Base-by-base conservation (phyloP, 2,329 filamentous ascomycete genomes). In the Scedosporium aurantiacum region DNA sequence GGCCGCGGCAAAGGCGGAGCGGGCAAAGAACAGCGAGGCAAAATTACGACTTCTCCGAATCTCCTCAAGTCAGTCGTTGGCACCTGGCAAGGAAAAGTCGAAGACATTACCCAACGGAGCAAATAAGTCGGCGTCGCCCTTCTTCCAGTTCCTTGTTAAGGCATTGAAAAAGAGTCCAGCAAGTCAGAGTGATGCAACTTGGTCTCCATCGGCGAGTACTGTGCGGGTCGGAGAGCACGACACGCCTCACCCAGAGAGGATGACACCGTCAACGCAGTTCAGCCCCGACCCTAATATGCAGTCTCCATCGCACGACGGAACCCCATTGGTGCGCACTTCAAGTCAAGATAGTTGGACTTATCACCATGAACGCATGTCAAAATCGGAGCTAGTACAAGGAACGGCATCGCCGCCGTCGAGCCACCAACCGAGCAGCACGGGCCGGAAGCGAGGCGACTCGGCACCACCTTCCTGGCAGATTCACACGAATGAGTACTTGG, bases 401-500 rank as follows among this genome's bases (percentile, higher is more conserved):
- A 14, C 69, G 62, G 69, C 74, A 7, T 69, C 72, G 0, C 67
- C 70, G 14, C 63, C 67, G 25, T 63, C 68, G 8, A 54, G 28
- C n/a, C 56, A 55, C 12, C 18, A 43, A 21, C 7, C 63, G 60
- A 8, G 57, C 58, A 50, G 10, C 1, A 16, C 37, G 14, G 47
- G 52, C n/a, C 58, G 45, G 14, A 55, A 23, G 28, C 47, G 47
- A 14, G 47, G 58, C 1, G 27, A 27, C 25, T 60, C 58, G 3
- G 58, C 28, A 1, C 58, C 28, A 5, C 55, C 47, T 18, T 65
- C 67, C n/a, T 69, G 66, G 4, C 63, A 65, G 25, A 57, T 63
- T 16, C 65, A 67, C 54, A 63, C 14, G 8, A 23, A 40, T 3
- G 21, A 16, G 10, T 57, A 56, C 8, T 32, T 50, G 6, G 55